These are phyloP conservation scores for Fusarium verticillioides DNA, from an alignment of 2,329 filamentous ascomycete species.

Conservation along the genomic window DNA sequence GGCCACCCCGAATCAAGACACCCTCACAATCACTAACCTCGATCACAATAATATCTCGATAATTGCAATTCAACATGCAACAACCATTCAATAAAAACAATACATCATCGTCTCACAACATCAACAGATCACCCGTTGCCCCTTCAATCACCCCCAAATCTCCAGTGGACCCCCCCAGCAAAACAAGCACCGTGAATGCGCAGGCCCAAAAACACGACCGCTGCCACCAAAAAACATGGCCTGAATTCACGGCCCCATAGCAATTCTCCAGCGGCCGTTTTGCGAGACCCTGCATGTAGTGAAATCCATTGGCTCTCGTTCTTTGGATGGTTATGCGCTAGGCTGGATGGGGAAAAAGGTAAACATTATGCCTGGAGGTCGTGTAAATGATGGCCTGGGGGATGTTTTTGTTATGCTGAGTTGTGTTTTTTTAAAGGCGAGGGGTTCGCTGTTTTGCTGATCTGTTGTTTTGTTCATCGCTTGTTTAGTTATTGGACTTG, in stretches of 20 bases:
- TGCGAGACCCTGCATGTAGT: constrained; percentile 34
- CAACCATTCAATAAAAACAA: neutral
- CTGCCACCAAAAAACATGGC: constrained; percentile 28
- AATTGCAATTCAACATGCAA: neutral
- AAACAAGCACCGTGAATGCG: constrained; percentile 37
- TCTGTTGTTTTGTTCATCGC: neutral
- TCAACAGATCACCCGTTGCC: constrained; percentile 23
- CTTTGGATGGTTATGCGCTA: constrained; percentile 47
- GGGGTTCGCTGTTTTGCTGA: constrained; percentile 3
- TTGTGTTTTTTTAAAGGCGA: constrained; percentile 17
- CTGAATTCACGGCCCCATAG: constrained; percentile 40
- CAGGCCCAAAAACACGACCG: constrained; percentile 9
- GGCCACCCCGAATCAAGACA: neutral
- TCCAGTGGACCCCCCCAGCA: constrained; percentile 19
- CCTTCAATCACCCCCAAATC: constrained; percentile 29
- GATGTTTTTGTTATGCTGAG: constrained; percentile 22
- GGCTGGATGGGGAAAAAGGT: constrained; percentile 55
- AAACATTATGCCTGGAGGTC: constrained; percentile 53
- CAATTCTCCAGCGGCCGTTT: constrained; percentile 29
- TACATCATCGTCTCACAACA: neutral
- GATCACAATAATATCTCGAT: neutral
- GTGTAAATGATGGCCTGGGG: constrained; percentile 15
- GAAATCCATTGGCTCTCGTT: constrained; percentile 44
- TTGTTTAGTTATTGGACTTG: neutral
- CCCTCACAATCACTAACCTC: neutral